Base-by-base conservation (phyloP, 192 early-diverging fungal species). In the Mortierella antarctica region DNA sequence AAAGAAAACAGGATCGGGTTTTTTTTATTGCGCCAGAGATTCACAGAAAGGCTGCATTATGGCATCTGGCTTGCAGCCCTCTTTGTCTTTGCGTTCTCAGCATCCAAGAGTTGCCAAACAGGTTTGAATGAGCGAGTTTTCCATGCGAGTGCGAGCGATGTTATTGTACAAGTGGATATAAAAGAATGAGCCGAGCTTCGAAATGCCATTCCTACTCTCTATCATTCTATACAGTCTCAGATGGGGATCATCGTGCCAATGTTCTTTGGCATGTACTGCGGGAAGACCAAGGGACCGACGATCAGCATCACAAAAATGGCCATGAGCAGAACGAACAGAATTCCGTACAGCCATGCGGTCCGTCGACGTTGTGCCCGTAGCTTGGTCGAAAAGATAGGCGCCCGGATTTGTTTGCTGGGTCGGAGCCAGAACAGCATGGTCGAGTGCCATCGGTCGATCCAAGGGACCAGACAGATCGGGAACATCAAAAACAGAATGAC, bases 391-490 rank as follows among this genome's bases (percentile, higher is more conserved):
- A 88, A 91, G 65, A 94, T 93, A 7, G 93, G 94, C 44, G 86
- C 79, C 11, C 90, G 88, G 75, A 94, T 92, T 77, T 95, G 93
- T 59, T 93, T 87, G 82, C 89, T 91, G 8, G 94, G 94, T 40
- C 92, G 89, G 66, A 94, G 75, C 94, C 94, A 95, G 72, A 95
- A 95, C 53, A 95, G 85, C 92, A 95, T 93, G 5, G 86, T 88
- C 17, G 91, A 93, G 74, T 95, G 94, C 82, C 87, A 89, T 49
- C 88, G 89, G 76, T 92, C 91, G 46, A 94, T 75, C 82, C 85
- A 89, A 7, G 93, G 93, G 46, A 95, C 89, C 21, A 95, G 66
- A 50, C 89, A 92, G 50, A 94, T 87, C 51, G 91, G 71, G n/a
- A 88, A 90, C 50, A 96, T 70, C 64, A 94, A 85, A 73, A 96